These are phyloP conservation scores for Dryas integrifolia DNA, from an alignment of 331 rosid species.

Conservation along the genomic window DNA sequence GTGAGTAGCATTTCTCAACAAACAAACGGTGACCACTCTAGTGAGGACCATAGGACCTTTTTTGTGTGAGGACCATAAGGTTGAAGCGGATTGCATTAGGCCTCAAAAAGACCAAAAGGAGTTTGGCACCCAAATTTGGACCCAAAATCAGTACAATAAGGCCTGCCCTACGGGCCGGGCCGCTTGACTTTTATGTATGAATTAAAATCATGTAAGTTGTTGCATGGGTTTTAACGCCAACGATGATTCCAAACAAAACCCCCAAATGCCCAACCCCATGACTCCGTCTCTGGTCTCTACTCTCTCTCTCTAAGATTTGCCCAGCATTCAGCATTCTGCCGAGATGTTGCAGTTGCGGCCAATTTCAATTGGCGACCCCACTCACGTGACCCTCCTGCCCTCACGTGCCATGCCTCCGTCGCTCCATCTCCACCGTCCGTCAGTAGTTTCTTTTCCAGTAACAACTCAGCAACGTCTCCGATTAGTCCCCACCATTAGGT, in stretches of 20 bases:
- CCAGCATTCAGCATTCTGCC: neutral
- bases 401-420: slow-evolving; percentile 21
- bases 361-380: slow-evolving; percentile 25
- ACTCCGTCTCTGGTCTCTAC: neutral
- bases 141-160: neutral
- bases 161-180: neutral
- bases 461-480: slow-evolving; percentile 32
- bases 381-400: slow-evolving; percentile 21
- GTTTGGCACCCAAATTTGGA: neutral
- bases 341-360: slow-evolving; percentile 33
- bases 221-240: neutral
- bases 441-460: slow-evolving; percentile 24
- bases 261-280: neutral
- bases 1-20: too few species aligned
- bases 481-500: slow-evolving; percentile 26
- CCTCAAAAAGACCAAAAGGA: too few species aligned
- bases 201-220: neutral
- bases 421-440: slow-evolving; percentile 20
- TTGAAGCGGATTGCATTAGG: too few species aligned
- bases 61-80: too few species aligned
- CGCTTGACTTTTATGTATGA: neutral
- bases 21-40: too few species aligned
- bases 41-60: too few species aligned
- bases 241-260: neutral
- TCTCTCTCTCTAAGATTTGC: neutral